These are phyloP conservation scores for Beta macrorhiza DNA, from an alignment of 179 eudicot genomes.

Conservation along the genomic window DNA sequence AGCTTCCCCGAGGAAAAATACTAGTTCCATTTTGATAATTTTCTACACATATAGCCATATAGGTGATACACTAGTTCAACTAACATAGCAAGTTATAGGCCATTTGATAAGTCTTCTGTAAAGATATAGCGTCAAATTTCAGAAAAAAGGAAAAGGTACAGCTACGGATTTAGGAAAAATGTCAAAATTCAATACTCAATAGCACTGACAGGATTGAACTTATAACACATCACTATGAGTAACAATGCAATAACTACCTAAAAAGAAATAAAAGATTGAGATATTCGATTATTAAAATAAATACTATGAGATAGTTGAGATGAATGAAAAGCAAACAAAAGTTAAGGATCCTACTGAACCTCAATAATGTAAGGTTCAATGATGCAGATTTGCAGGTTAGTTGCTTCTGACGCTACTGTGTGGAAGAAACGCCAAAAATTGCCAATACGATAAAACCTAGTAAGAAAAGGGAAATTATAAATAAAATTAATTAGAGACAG, in stretches of 20 bases:
- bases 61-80: not conserved
- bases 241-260: not conserved
- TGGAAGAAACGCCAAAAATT: conserved; percentile 68
- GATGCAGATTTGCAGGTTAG: conserved; percentile 64
- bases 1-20: not conserved
- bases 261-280: not conserved
- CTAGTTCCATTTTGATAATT: not conserved
- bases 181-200: not conserved
- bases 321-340: not conserved
- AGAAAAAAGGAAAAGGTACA: not conserved
- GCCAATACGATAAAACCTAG: conserved; percentile 71
- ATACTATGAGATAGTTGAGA: not conserved
- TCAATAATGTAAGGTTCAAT: conserved; percentile 64
- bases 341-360: conserved; percentile 39
- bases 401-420: conserved; percentile 61
- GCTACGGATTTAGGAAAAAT: not conserved
- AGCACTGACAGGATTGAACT: not conserved
- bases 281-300: not conserved
- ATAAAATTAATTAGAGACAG: not conserved
- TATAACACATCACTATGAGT: not conserved
- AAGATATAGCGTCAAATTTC: not conserved
- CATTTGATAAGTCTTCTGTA: not conserved
- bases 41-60: not conserved
- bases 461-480: not conserved
- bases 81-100: not conserved